phyloP scores from a whole-genome alignment of 371 early-diverging fungal genomes.

The Saksenaea vasiformis region DNA sequence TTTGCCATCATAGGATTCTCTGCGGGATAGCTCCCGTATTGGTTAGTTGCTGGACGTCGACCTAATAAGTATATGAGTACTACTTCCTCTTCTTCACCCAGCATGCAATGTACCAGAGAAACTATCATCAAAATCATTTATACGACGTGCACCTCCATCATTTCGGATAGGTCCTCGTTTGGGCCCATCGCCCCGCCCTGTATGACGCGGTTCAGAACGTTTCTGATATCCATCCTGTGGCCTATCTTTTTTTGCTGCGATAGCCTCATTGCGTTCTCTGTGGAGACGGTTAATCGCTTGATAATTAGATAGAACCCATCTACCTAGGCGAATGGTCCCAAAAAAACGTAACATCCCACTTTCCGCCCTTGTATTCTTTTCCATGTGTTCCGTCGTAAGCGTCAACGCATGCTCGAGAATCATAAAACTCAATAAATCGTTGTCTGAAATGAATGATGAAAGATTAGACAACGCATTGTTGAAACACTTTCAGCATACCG shows the following conservation, averaged over 20 bases:
- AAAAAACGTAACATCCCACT: constrained; percentile 49
- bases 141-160: constrained; percentile 10
- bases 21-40: constrained; percentile 5
- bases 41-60: constrained; percentile 1
- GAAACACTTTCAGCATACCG: constrained; percentile 12
- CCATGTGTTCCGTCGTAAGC: constrained; percentile 43
- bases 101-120: neutral
- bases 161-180: neutral
- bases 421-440: constrained; percentile 58
- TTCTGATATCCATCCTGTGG: constrained; percentile 2
- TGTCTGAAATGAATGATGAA: constrained; percentile 33
- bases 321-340: constrained; percentile 58
- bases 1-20: constrained; percentile 1
- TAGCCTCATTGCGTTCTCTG: constrained; percentile 26
- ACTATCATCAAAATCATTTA: constrained; percentile 1
- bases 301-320: neutral
- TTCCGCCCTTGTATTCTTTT: constrained; percentile 40
- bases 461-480: neutral
- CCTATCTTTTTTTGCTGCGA: constrained; percentile 16
- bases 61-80: constrained; percentile 1
- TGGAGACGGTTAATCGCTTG: neutral
- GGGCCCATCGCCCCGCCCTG: neutral
- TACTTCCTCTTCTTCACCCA: no score
- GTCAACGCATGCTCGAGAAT: constrained; percentile 49
- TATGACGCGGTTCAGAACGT: constrained; percentile 8